Base-by-base conservation (phyloP, 2,329 filamentous ascomycete genomes). In the Fusarium graminum region DNA sequence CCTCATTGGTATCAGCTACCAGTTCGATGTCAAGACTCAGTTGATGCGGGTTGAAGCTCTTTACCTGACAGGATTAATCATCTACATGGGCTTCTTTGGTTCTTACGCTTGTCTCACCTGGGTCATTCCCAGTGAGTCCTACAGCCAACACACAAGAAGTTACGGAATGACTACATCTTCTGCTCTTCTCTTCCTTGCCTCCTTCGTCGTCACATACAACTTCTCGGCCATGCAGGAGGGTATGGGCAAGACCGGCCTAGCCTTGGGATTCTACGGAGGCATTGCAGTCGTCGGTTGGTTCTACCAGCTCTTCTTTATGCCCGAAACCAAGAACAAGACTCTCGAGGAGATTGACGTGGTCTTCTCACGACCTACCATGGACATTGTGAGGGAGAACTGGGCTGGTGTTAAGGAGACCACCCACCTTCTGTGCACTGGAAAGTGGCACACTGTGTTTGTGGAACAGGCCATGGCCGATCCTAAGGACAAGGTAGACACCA, bases 221-320 rank as follows among this genome's bases (percentile, higher is more conserved):
- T 92, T 92, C 78, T 83, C 84, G 0, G 81, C 82, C 11, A 92
- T 92, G 90, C 86, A 90, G 75, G 75, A 84, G 0, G 85, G 86
- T n/a, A 90, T 92, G 84, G 85, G 82, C 9, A 81, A 78, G 32
- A 91, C 88, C 2, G 90, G 90, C 11, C 80, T 92, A 1, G 82
- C 86, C 0, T 82, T 92, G 0, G 90, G 90, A 4, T 92, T 92
- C 77, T 92, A 91, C 74, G 90, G 90, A 6, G 90, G 90, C 16
- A 92, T 92, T 52, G 90, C 90, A 0, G 83, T 90, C 1, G 11
- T 92, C 0, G 90, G 89, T 13, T 90, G 88, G 85, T 80, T 91
- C 68, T 92, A 92, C 76, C 90, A 92, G 78, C 80, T 92, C 44
- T 74, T 92, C 47, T 92, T 92, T 78, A 92, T 92, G 90, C 89